These are phyloP conservation scores for Diaporthe aspalathi DNA, from an alignment of 2,329 filamentous ascomycete genomes.

Conservation along the genomic window DNA sequence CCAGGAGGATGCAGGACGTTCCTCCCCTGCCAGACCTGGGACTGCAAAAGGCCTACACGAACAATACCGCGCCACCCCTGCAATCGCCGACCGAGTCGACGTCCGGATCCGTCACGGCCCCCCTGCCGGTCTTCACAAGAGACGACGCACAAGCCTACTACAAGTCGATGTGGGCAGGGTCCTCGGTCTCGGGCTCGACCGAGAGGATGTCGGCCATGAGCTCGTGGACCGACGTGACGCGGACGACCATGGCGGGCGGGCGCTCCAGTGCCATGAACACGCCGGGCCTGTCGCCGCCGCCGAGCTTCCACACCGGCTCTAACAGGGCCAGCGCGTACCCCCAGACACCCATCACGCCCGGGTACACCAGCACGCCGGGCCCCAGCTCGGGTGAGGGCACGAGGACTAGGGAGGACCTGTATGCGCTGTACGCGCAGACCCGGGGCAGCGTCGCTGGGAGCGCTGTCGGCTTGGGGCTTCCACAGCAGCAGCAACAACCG, in stretches of 20 bases:
- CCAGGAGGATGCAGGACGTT: constrained; percentile 11
- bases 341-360: constrained; percentile 4
- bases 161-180: constrained; percentile 28
- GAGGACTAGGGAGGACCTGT: neutral
- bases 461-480: neutral
- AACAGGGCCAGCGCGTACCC: constrained; percentile 1
- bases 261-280: constrained; percentile 17
- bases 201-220: constrained; percentile 29
- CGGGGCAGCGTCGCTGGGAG: neutral
- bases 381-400: neutral
- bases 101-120: neutral
- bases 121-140: constrained; percentile 3
- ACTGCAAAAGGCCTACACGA: constrained; percentile 7
- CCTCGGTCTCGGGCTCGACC: neutral
- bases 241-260: constrained; percentile 28
- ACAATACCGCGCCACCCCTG: neutral
- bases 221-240: constrained; percentile 31
- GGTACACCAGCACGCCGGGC: neutral
- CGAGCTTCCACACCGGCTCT: neutral
- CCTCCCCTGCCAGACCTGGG: constrained; percentile 28
- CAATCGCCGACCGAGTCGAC: constrained; percentile 9
- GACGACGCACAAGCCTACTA: constrained; percentile 29
- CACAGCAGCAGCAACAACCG: neutral
- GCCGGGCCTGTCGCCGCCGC: constrained; percentile 12
- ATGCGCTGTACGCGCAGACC: constrained; percentile 2